Evolutionary conservation across 2,329 filamentous ascomycete genomes (phyloP), one percentile per base, ranked within the genome.

Genomic region (Byssothecium circinans): DNA sequence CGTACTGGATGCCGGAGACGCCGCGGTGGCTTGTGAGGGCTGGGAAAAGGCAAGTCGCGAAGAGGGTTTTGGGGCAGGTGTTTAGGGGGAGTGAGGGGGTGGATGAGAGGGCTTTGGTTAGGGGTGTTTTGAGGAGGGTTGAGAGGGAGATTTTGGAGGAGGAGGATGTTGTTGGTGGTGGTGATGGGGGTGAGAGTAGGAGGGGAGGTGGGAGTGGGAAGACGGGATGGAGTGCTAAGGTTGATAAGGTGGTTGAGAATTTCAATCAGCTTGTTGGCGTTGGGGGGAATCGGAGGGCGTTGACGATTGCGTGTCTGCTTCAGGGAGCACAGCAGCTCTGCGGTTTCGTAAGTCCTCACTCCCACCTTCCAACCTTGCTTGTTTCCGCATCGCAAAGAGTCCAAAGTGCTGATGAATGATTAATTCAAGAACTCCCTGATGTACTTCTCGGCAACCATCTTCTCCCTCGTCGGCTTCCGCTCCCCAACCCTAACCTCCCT

Each of bases 291-390:
- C 76, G 86, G 42, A 82, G 90, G 50, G 91, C 92, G 0, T 71
- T 96, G 64, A 81, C 81, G 0, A 94, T 96, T 65, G 90, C 91
- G 1, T 95, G 91, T 71, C 81, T 94, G 54, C 78, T 96, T 2
- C 91, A 96, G 64, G 89, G 85, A 0, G 75, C 95, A 6, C 92
- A 96, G 71, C 92, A 97, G 68, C 79, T 95, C 1, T 94, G 88
- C 61, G 91, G 71, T 17, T 74, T 74, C 52, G 68, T 71, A 62
- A 54, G 67, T 60, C n/a, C 10, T 25, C 10, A 18, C 15, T 18
- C 34, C 18, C 27, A 10, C 38, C 38, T 30, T 17, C n/a, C 38
- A 23, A 23, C 38, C 27, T 25, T n/a, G n/a, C 15, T 15, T 38
- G 15, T 3, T 38, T 30, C 19, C n/a, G 5, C 32, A n/a, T 7